Percentiles rank a stretch among this genome's conserved stretches.
These are phyloP conservation scores for Ganoderma resinaceum DNA, from an alignment of 1,284 basidiomycete genomes.

Conservation along the genomic window DNA sequence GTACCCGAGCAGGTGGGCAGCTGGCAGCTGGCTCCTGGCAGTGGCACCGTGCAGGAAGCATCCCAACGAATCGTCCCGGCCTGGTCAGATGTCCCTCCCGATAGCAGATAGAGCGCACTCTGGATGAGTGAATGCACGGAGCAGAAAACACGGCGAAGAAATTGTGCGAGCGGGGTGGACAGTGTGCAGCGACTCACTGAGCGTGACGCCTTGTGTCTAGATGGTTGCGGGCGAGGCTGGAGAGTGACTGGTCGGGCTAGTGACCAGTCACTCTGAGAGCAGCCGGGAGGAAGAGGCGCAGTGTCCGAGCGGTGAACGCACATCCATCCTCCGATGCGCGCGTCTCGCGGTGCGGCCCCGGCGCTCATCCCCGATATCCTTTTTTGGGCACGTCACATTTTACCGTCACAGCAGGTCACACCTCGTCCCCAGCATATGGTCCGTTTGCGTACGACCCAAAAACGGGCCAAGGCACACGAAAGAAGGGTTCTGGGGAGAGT, in stretches of 20 bases:
- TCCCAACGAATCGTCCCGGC: constrained; percentile 13
- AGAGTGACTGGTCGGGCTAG: not conserved
- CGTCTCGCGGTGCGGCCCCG: not conserved
- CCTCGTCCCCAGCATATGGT: not conserved
- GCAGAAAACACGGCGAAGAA: not conserved
- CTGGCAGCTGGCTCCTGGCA: constrained; percentile 1
- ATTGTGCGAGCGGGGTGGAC: constrained; percentile 1
- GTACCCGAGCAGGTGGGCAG: constrained; percentile 13
- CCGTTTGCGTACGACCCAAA: not conserved
- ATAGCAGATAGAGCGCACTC: constrained; percentile 18
- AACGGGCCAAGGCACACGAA: no score
- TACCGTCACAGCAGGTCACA: constrained; percentile 29
- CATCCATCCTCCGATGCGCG: constrained; percentile 16
- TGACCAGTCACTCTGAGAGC: not conserved
- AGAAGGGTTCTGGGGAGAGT: not conserved
- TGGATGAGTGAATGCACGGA: not conserved
- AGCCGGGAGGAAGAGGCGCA: constrained; percentile 11
- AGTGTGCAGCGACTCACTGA: constrained; percentile 2
- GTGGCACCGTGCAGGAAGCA: constrained; percentile 12
- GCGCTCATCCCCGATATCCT: constrained; percentile 12
- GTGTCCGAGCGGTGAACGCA: not conserved
- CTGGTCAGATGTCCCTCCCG: constrained; percentile 26
- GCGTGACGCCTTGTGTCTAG: constrained; percentile 14
- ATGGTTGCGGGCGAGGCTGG: constrained; percentile 6
- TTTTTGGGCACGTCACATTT: constrained; percentile 26